These are phyloP conservation scores for Albifimbria verrucaria DNA, from an alignment of 2,329 filamentous ascomycete genomes.

Conservation along the genomic window DNA sequence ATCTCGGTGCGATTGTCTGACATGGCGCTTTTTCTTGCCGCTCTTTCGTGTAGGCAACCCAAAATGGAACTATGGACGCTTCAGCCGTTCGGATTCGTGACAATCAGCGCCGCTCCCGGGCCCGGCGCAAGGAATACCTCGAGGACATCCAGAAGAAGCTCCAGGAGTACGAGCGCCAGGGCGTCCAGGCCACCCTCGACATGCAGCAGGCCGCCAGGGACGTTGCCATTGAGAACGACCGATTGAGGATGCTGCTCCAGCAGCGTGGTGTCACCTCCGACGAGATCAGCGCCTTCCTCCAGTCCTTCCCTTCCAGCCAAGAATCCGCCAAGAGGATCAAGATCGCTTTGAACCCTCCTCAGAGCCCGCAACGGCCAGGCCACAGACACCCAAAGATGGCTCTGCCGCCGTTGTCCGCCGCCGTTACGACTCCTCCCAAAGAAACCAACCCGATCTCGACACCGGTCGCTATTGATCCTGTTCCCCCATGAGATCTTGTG, in stretches of 20 bases:
- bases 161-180: conserved; percentile 44
- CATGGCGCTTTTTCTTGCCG: too few species aligned
- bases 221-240: conserved; percentile 46
- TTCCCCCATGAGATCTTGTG: conserved; percentile 3
- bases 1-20: too few species aligned
- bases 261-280: conserved; percentile 33
- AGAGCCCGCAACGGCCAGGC: not conserved
- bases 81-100: conserved; percentile 41
- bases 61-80: conserved; percentile 24
- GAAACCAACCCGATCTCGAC: too few species aligned
- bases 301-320: conserved; percentile 19
- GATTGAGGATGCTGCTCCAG: conserved; percentile 39
- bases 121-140: conserved; percentile 47
- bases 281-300: conserved; percentile 38
- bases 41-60: conserved; percentile 17
- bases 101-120: conserved; percentile 52
- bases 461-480: too few species aligned
- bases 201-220: conserved; percentile 51
- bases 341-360: not conserved
- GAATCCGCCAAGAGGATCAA: conserved; percentile 6
- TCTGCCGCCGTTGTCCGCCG: conserved; percentile 16
- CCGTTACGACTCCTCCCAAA: not conserved
- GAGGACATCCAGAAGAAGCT: conserved; percentile 44
- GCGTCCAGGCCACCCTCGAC: conserved; percentile 46
- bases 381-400: conserved; percentile 13